Conservation (phyloP, 164 flowering plant genomes). For the Vitis riparia region DNA sequence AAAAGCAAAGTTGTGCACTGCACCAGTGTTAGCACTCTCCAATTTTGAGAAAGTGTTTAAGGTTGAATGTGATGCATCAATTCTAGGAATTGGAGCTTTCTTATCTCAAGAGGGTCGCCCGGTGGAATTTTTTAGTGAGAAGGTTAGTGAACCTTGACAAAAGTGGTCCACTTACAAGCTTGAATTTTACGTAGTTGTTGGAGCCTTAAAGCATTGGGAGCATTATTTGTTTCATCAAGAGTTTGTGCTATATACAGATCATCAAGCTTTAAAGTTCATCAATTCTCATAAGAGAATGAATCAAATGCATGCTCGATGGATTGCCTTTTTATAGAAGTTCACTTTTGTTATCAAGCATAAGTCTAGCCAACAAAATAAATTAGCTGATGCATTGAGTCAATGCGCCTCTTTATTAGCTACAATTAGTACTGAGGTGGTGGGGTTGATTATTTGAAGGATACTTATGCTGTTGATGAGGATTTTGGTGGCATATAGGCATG, state of each 20-base stretch:
- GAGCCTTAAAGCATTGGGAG: slow-evolving; percentile 3
- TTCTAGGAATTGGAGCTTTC: background rate
- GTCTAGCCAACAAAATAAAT: background rate
- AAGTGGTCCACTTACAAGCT: slow-evolving; percentile 3
- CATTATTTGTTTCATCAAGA: slow-evolving; percentile 6
- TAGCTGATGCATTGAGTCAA: slow-evolving; percentile 1
- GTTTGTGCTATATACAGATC: slow-evolving; percentile 8
- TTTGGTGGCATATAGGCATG: background rate
- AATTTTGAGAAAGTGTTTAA: slow-evolving; percentile 10
- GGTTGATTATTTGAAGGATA: background rate
- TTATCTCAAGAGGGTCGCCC: slow-evolving; percentile 7
- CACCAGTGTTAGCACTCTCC: background rate
- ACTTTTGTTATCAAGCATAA: slow-evolving; percentile 7
- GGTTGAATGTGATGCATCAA: slow-evolving; percentile 10
- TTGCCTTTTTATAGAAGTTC: background rate
- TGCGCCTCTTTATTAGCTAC: background rate
- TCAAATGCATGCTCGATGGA: slow-evolving; percentile 10
- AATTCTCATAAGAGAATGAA: background rate
- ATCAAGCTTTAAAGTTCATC: slow-evolving; percentile 8
- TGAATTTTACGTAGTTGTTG: slow-evolving; percentile 3
- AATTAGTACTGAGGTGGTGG: background rate
- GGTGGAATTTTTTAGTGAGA: slow-evolving; percentile 8
- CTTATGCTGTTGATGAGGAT: background rate
- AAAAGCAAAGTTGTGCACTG: background rate
- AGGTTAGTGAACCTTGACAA: slow-evolving; percentile 9